phyloP scores from a whole-genome alignment of 257 asterid species.

The Rauvolfia tetraphylla region DNA sequence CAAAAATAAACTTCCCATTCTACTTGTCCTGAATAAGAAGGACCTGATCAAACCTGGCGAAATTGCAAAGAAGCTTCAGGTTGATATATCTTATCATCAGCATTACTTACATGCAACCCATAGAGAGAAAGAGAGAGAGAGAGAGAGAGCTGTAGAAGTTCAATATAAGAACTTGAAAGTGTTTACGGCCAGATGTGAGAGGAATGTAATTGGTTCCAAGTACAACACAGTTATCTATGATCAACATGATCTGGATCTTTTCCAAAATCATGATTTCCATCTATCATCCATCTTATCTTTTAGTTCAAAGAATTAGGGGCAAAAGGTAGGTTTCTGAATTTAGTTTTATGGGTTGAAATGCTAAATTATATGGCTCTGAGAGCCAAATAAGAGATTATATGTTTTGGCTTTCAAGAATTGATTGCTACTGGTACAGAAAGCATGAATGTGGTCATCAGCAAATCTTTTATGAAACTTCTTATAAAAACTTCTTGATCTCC shows the following conservation, averaged over 20 bases:
- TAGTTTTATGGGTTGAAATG: background rate
- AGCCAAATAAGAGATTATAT: background rate
- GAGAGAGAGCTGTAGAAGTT: background rate
- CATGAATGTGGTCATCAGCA: background rate
- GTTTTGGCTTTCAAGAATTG: background rate
- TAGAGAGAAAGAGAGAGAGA: background rate
- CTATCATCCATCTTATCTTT: background rate
- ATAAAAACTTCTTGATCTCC: background rate
- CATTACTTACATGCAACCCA: background rate
- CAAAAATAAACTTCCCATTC: slow-evolving; percentile 58
- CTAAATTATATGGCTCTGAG: background rate
- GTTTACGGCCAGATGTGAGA: background rate
- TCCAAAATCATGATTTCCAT: background rate
- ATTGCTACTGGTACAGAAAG: background rate
- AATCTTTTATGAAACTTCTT: background rate
- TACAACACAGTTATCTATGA: background rate
- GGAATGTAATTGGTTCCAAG: background rate
- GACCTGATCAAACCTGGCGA: slow-evolving; percentile 97
- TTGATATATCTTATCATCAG: slow-evolving; percentile 13
- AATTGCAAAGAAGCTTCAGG: slow-evolving; percentile 95
- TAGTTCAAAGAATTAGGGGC: background rate
- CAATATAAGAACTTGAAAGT: background rate
- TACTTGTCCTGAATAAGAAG: slow-evolving; percentile 88
- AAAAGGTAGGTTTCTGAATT: background rate
- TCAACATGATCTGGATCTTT: background rate